These are phyloP conservation scores for Mycena polygramma DNA, from an alignment of 768 basidiomycete species.

Conservation along the genomic window DNA sequence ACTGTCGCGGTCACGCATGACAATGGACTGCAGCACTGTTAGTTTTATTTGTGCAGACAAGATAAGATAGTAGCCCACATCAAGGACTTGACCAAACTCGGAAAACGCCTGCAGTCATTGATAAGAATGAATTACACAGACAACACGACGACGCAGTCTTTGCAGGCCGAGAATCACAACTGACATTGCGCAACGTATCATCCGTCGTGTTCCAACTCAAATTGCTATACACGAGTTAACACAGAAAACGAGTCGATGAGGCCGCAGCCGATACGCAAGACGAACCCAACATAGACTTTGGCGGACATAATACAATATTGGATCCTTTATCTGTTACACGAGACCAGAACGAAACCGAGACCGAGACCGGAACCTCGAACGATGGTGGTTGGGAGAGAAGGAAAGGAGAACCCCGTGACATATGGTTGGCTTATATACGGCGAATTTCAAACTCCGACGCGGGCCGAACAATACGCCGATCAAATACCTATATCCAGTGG, in stretches of 20 bases:
- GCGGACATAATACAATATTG: conserved; percentile 77
- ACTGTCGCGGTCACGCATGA: conserved; percentile 98
- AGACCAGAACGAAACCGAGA: conserved; percentile 57
- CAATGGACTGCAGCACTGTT: conserved; percentile 81
- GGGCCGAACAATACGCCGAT: not conserved
- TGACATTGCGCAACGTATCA: conserved; percentile 89
- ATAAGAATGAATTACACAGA: conserved; percentile 59
- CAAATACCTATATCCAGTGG: not conserved
- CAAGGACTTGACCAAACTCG: conserved; percentile 84
- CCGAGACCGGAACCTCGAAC: conserved; percentile 68
- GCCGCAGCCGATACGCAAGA: conserved; percentile 69
- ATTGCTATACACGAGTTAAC: conserved; percentile 76
- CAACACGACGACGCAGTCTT: conserved; percentile 45
- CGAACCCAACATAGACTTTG: conserved; percentile 96
- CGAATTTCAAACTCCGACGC: conserved; percentile 64
- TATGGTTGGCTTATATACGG: conserved; percentile 56
- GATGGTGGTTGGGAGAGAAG: conserved; percentile 64
- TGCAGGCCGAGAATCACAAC: conserved; percentile 62
- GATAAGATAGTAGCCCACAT: conserved; percentile 80
- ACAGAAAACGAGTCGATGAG: conserved; percentile 61
- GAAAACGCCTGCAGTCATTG: conserved; percentile 83
- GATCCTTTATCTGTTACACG: conserved; percentile 62
- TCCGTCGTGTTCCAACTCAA: conserved; percentile 97
- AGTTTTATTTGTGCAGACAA: conserved; percentile 52
- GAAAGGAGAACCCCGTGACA: conserved; percentile 46